These are phyloP conservation scores for Basidiobolus meristosporus DNA, from an alignment of 371 early-diverging fungal genomes.

Conservation along the genomic window DNA sequence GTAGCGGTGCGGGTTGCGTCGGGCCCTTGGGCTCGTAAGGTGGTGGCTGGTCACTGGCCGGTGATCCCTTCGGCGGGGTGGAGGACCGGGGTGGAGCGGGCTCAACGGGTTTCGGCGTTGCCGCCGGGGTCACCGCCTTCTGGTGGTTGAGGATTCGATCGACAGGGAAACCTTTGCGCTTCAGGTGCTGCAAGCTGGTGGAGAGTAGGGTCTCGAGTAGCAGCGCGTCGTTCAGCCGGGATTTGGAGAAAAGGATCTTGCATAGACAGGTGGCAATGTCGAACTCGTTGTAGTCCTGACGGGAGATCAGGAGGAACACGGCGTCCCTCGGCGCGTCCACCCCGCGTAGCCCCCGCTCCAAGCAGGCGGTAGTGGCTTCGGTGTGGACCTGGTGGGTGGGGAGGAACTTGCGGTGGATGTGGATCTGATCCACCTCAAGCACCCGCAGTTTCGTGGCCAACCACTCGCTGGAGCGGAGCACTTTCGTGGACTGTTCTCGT, in stretches of 20 bases:
- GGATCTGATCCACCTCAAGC: constrained; percentile 26
- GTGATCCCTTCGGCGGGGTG: not conserved
- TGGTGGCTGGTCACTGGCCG: constrained; percentile 7
- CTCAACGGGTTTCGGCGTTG: not conserved
- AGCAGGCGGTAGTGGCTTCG: constrained; percentile 49
- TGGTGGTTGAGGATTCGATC: constrained; percentile 45
- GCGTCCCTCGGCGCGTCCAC: constrained; percentile 14
- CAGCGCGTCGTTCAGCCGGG: constrained; percentile 42
- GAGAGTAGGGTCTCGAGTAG: constrained; percentile 39
- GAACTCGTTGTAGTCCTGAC: constrained; percentile 50
- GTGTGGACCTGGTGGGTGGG: constrained; percentile 23
- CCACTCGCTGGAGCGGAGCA: constrained; percentile 13
- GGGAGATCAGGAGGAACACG: constrained; percentile 35
- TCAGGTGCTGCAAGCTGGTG: constrained; percentile 30
- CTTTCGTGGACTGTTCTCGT: constrained; percentile 11
- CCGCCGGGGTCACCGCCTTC: constrained; percentile 9
- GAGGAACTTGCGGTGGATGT: constrained; percentile 39
- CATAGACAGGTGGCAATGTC: constrained; percentile 54
- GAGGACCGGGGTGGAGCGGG: constrained; percentile 10
- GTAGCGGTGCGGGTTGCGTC: constrained; percentile 2
- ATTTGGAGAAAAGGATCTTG: constrained; percentile 23
- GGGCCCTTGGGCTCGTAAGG: constrained; percentile 4
- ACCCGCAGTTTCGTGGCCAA: constrained; percentile 25
- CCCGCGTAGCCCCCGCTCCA: no score
- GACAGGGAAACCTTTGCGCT: constrained; percentile 68